Evolutionary conservation across 768 basidiomycete genomes (phyloP).

Genomic region (Cystobasidiopsis lactophilus): DNA sequence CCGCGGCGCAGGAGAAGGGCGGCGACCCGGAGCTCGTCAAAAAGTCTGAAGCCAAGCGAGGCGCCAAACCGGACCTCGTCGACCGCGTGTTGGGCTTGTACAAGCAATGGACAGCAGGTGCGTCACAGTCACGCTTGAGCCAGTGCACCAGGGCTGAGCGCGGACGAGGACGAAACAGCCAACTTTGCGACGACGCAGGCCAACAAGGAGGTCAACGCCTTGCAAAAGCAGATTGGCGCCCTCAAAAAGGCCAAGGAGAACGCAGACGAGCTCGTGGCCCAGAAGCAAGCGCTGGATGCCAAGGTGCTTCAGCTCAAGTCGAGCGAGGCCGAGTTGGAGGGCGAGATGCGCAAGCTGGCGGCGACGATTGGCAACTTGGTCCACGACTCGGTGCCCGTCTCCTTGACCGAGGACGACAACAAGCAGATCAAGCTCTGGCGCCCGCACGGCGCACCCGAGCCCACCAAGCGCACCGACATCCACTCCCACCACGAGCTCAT

Average conservation of each 20-base stretch:
- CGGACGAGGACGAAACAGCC: constrained; percentile 32
- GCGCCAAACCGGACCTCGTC: constrained; percentile 71
- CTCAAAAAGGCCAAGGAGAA: constrained; percentile 91
- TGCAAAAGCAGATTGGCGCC: constrained; percentile 80
- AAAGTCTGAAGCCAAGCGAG: constrained; percentile 75
- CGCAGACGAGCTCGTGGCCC: constrained; percentile 62
- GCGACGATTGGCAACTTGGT: constrained; percentile 78
- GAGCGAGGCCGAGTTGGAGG: constrained; percentile 53
- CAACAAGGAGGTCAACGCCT: constrained; percentile 60
- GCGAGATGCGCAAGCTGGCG: constrained; percentile 56
- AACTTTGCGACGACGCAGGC: constrained; percentile 61
- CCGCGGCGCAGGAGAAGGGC: constrained; percentile 27
- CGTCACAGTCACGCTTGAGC: constrained; percentile 22
- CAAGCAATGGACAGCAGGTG: constrained; percentile 74
- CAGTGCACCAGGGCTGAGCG: background rate
- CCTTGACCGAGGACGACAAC: constrained; percentile 90
- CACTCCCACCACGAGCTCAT: constrained; percentile 97
- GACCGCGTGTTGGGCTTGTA: constrained; percentile 86
- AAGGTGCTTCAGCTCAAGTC: constrained; percentile 54
- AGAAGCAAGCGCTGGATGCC: constrained; percentile 67
- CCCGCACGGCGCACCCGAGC: constrained; percentile 51
- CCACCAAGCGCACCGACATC: constrained; percentile 42
- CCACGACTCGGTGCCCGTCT: constrained; percentile 61
- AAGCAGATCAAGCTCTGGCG: constrained; percentile 58
- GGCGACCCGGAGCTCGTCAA: constrained; percentile 72